Evolutionary conservation across 169 alveolate genomes (phyloP).

Genomic region (Cryptosporidium meleagridis): DNA sequence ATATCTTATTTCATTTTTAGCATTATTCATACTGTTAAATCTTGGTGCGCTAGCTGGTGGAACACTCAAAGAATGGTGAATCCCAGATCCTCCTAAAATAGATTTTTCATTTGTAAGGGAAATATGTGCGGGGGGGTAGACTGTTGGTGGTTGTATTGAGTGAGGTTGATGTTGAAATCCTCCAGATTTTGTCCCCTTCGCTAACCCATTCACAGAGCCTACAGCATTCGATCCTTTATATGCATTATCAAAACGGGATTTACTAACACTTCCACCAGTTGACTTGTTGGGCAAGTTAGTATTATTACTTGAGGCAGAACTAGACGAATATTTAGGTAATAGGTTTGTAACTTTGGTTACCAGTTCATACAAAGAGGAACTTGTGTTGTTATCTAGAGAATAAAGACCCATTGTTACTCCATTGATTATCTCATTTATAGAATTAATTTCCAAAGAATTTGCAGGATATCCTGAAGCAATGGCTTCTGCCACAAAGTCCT

Average conservation of each 20-base stretch:
- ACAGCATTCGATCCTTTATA: background rate
- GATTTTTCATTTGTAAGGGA: conserved; percentile 1
- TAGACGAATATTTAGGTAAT: conserved; percentile 32
- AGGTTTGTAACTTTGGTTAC: conserved; percentile 41
- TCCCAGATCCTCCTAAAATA: background rate
- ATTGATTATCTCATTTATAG: conserved; percentile 57
- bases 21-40: background rate
- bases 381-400: conserved; percentile 28
- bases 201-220: background rate
- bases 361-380: conserved; percentile 51
- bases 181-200: background rate
- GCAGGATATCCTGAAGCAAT: conserved; percentile 54
- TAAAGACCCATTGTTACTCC: conserved; percentile 37
- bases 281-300: background rate
- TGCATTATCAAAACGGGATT: conserved; percentile 54
- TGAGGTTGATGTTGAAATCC: conserved; percentile 7
- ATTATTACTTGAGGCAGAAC: background rate
- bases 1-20: conserved; percentile 5
- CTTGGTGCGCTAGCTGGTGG: background rate
- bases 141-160: background rate
- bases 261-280: background rate
- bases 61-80: background rate
- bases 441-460: conserved; percentile 41
- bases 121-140: background rate
- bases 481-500: conserved; percentile 41